Conservation (phyloP, 108 stramenopile species). For the Conticribra weissflogii region DNA sequence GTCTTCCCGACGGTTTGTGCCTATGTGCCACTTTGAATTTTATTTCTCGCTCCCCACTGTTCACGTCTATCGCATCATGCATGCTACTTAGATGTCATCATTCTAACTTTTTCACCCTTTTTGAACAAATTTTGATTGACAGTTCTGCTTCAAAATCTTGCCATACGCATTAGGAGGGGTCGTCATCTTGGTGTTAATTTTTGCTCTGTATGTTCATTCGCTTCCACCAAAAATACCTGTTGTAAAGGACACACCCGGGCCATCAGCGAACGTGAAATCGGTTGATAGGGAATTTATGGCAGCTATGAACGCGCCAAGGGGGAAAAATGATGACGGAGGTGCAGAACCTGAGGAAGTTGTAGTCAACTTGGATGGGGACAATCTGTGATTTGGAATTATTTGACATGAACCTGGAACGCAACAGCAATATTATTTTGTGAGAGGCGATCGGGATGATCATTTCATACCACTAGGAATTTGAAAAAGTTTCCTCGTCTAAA, state of each 20-base stretch:
- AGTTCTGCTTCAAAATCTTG: conserved; percentile 27
- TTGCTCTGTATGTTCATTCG: conserved; percentile 25
- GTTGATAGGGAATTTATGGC: neutral
- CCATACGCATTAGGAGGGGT: conserved; percentile 21
- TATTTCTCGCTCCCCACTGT: no score
- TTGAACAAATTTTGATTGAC: neutral
- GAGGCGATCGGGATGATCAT: neutral
- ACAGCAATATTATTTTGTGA: neutral
- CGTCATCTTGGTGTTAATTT: conserved; percentile 12
- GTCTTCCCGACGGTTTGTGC: no score
- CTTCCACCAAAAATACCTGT: conserved; percentile 21
- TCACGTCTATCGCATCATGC: no score
- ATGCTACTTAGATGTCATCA: neutral
- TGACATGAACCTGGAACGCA: neutral
- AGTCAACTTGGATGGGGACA: conserved; percentile 34
- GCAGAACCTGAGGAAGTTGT: neutral
- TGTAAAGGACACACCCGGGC: conserved; percentile 7
- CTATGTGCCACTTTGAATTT: no score
- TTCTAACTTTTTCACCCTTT: neutral
- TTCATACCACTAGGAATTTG: no score
- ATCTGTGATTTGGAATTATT: neutral
- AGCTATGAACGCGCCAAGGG: conserved; percentile 1
- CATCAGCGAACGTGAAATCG: neutral
- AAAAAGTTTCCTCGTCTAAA: no score
- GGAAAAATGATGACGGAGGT: conserved; percentile 8